Evolutionary conservation across 352 stramenopile genomes (phyloP).

Genomic region (Phytophthora niederhauseri): DNA sequence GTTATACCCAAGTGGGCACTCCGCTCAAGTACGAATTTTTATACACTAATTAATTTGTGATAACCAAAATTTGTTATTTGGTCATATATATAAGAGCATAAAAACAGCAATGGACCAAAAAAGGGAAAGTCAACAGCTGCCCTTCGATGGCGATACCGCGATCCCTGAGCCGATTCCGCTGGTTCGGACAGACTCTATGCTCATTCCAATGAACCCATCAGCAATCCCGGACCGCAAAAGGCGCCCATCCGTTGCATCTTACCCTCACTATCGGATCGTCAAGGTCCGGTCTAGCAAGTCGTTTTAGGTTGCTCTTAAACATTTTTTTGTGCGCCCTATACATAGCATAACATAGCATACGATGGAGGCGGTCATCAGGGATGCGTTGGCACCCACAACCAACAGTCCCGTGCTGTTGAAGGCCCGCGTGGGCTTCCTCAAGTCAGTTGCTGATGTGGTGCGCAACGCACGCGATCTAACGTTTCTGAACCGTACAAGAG

Average conservation of each 20-base stretch:
- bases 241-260: not conserved
- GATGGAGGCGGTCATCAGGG: not conserved
- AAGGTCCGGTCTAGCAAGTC: not conserved
- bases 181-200: not conserved
- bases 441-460: not conserved
- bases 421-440: not conserved
- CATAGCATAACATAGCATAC: not conserved
- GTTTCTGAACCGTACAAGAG: not conserved
- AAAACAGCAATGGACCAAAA: not conserved
- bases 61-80: constrained; percentile 1
- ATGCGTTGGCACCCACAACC: not conserved
- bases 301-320: not conserved
- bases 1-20: not conserved
- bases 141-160: not conserved
- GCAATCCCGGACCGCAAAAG: not conserved
- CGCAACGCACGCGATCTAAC: not conserved
- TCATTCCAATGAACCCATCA: not conserved
- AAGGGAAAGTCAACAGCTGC: not conserved
- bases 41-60: constrained; percentile 1
- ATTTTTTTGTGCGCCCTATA: not conserved
- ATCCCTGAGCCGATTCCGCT: not conserved
- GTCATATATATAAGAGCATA: not conserved
- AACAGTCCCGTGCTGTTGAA: not conserved
- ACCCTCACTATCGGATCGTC: not conserved
- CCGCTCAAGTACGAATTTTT: constrained; percentile 1